A percentile compares a stretch with the other conserved stretches of the same genome.
phyloP scores from a whole-genome alignment of 2,329 filamentous ascomycete species.

The Diaporthe sp. region DNA sequence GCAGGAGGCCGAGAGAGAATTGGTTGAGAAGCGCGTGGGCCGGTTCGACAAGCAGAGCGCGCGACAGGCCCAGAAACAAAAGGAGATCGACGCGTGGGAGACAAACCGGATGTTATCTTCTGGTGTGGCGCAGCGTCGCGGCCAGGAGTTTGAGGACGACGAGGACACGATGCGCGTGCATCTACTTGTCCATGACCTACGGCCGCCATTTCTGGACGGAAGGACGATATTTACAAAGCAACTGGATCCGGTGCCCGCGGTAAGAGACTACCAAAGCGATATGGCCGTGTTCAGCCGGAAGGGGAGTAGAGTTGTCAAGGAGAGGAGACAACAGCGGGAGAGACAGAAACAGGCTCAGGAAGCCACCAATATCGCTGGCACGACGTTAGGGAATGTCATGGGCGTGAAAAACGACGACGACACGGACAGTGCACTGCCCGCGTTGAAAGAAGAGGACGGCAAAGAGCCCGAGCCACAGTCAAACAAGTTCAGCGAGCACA shows the following conservation, averaged over 20 bases:
- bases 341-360: slow-evolving; percentile 94
- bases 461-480: slow-evolving; percentile 48
- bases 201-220: slow-evolving; percentile 94
- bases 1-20: slow-evolving; percentile 78
- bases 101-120: slow-evolving; percentile 98
- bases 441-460: slow-evolving; percentile 77
- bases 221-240: slow-evolving; percentile 98
- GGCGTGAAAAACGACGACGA: slow-evolving; percentile 95
- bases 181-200: slow-evolving; percentile 91
- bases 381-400: slow-evolving; percentile 93
- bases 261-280: slow-evolving; percentile 94
- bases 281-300: slow-evolving; percentile 99
- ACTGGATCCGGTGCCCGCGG: slow-evolving; percentile 91
- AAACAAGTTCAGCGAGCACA: slow-evolving; percentile 88
- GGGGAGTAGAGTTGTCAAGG: slow-evolving; percentile 92
- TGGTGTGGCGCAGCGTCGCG: slow-evolving; percentile 89
- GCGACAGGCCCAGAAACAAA: slow-evolving; percentile 85
- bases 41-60: slow-evolving; percentile 76
- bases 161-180: slow-evolving; percentile 92
- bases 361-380: slow-evolving; percentile 92
- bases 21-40: slow-evolving; percentile 84
- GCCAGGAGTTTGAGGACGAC: slow-evolving; percentile 87
- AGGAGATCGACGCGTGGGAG: slow-evolving; percentile 98
- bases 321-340: slow-evolving; percentile 91
- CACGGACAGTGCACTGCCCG: slow-evolving; percentile 87